Evolutionary conservation across 768 basidiomycete genomes (phyloP), one percentile per base, ranked within the genome.

Genomic region (Mycena rebaudengoi): DNA sequence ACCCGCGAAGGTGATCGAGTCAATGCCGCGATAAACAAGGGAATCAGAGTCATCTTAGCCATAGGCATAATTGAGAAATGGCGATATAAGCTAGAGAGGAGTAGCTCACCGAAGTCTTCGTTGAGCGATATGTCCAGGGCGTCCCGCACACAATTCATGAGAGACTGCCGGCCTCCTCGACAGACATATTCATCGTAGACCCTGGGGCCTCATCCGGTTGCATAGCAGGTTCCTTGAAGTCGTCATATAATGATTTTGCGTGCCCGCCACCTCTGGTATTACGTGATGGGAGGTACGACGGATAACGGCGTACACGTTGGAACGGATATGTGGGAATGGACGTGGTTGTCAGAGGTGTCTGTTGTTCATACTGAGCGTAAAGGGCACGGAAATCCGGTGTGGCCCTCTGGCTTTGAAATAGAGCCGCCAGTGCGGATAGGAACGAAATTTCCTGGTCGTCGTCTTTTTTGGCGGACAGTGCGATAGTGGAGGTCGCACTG

Each of bases 251-350:
- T 37, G 51, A 28, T 12, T 10, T n/a, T 14, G 44, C 7, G 13
- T 18, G 18, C 10, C 16, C 25, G 8, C 6, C 16, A 11, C 21
- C 41, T 7, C 12, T 30, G 1, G 13, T 1, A 32, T 45, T 7
- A 0, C 64, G 64, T 1, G 64, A 61, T 16, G 64, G 52, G 4
- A 66, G 16, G 43, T 61, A 66, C 8, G 59, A 40, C 1, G 64
- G 60, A 41, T 66, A 66, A 8, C 64, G 29, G 7, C 40, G 58
- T 8, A 60, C 59, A 23, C 64, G 64, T 49, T 66, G 64, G 33
- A 66, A 66, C 2, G 64, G 59, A 45, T 66, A 66, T 3, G 52
- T 61, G 3, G 64, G 64, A 23, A 66, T 58, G 23, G 5, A 10
- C 3, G 52, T 55, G 45, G 53, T 55, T n/a, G 16, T 43, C 4